Evolutionary conservation across 176 grass and related monocot species (phyloP), one percentile per base, ranked within the genome.

Genomic region (Zoysia japonica): DNA sequence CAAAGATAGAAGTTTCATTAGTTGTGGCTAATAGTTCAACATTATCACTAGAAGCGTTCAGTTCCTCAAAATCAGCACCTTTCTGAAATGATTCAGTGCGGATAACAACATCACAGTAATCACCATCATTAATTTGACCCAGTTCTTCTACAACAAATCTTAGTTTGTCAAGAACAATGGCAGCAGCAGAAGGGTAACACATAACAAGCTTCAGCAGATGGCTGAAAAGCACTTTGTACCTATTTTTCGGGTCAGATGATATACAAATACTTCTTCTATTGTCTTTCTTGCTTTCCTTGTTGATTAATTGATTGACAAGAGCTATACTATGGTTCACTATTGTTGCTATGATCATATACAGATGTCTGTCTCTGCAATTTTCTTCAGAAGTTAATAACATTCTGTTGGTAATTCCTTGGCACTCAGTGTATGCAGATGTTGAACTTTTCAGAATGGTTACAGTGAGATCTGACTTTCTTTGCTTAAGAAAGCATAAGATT

Each of bases 161-260:
- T 76, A 85, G 61, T 72, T 80, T 93, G 88, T 90, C 81, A 74
- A 98, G 71, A 85, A 75, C 75, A 78, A 87, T 19, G 67, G 76
- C 46, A 84, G 75, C 71, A 72, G 87, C 71, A 86, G 65, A 70
- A 87, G 88, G 88, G 77, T 94, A 94, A 37, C 71, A 76, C 62
- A 61, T 69, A 76, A 87, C 78, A 80, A 98, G 86, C 71, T 85
- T 85, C 72, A 83, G 85, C 78, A 88, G 81, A 85, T 89, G 85
- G 15, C 47, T 77, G 36, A 94, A 82, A 37, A 65, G 79, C 39
- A 44, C 68, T 87, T 68, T 93, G 45, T 47, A 74, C 54, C 78
- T 82, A 43, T 88, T 61, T 28, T 62, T 74, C 57, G 85, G 73
- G 74, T 90, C 83, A 64, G 20, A 78, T 36, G 72, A 59, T 55